phyloP scores from a whole-genome alignment of 306 rosid species.

The Acacia melanoxylon region DNA sequence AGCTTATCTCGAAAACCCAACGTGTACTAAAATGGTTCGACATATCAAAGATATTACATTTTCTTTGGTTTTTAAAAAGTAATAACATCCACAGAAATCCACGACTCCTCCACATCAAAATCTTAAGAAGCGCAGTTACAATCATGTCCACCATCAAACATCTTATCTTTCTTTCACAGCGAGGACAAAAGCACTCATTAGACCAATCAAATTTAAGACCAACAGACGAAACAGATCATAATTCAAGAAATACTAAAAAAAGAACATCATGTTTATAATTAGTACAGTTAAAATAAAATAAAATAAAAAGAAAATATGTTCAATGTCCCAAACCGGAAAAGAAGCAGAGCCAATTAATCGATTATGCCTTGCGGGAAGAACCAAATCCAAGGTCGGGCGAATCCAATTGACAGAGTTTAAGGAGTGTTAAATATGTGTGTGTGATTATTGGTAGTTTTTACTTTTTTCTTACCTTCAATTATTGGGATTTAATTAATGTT shows the following conservation, averaged over 20 bases:
- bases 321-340: slow-evolving; percentile 5
- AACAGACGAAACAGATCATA: slow-evolving; percentile 52
- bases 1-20: slow-evolving; percentile 42
- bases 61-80: slow-evolving; percentile 28
- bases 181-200: slow-evolving; percentile 24
- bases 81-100: slow-evolving; percentile 30
- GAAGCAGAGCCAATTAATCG: slow-evolving; percentile 2
- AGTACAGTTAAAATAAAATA: background rate
- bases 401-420: slow-evolving; percentile 18
- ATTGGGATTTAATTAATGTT: no score
- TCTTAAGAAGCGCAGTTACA: slow-evolving; percentile 3
- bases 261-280: background rate
- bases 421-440: no score
- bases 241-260: slow-evolving; percentile 2
- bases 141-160: background rate
- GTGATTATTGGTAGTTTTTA: no score
- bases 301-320: background rate
- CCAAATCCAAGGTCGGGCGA: slow-evolving; percentile 23
- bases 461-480: no score
- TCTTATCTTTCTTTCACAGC: slow-evolving; percentile 15
- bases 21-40: slow-evolving; percentile 20
- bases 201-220: slow-evolving; percentile 28
- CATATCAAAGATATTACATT: slow-evolving; percentile 19
- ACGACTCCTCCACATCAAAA: slow-evolving; percentile 22
- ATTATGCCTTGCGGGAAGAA: slow-evolving; percentile 10